Evolutionary conservation across 192 early-diverging fungal genomes (phyloP).

Genomic region (Rhizoclosmatium globosum): DNA sequence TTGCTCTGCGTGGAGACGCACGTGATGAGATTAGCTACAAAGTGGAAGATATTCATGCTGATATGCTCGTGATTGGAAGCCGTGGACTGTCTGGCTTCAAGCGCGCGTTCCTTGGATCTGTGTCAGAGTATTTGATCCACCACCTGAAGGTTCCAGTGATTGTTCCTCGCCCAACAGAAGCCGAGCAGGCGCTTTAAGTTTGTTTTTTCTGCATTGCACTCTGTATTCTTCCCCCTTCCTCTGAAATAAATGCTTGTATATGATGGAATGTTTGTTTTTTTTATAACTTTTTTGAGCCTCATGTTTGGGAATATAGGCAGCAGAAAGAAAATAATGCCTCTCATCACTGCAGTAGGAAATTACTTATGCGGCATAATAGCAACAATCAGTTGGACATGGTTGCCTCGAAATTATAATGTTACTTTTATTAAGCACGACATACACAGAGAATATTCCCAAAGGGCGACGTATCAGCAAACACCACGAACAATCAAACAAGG

Average conservation of each 20-base stretch:
- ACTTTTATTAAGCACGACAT: too few relatives aligned
- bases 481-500: constrained; percentile 23
- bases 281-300: too few relatives aligned
- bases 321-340: too few relatives aligned
- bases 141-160: constrained; percentile 33
- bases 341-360: too few relatives aligned
- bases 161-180: constrained; percentile 13
- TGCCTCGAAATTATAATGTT: too few relatives aligned
- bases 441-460: too few relatives aligned
- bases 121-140: constrained; percentile 58
- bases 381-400: too few relatives aligned
- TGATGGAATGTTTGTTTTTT: too few relatives aligned
- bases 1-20: constrained; percentile 60
- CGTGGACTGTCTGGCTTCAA: constrained; percentile 69
- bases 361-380: too few relatives aligned
- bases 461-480: too few relatives aligned
- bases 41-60: constrained; percentile 61
- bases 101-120: constrained; percentile 46
- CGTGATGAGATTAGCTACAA: constrained; percentile 69
- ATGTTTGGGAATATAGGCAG: too few relatives aligned
- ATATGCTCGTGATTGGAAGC: constrained; percentile 68
- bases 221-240: not conserved
- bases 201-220: not conserved
- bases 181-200: not conserved
- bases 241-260: not conserved